Base-by-base conservation (phyloP, 805 yeast species). In the Dipodascus albidus region DNA sequence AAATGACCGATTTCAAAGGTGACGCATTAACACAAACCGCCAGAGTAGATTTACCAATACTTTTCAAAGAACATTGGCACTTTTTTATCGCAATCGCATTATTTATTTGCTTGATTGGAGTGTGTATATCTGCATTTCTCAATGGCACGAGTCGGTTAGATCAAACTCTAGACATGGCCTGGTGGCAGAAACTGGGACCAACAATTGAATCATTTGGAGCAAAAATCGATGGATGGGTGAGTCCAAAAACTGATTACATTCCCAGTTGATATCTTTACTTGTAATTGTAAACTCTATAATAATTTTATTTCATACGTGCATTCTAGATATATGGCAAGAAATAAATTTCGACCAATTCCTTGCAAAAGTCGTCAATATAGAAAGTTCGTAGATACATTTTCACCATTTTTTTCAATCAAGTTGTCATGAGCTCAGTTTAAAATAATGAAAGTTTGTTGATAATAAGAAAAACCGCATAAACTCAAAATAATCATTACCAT, bases 1-100 rank as follows among this genome's bases (percentile, higher is more conserved):
- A 38, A n/a, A 38, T 38, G 8, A 4, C 20, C 3, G 44, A 91
- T 91, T 55, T 91, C 93, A 69, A 93, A 91, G 70, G 96, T 91
- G 56, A 91, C 99, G 53, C 93, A 93, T 71, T 81, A 98, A 74
- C 87, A 31, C 38, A 38, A n/a, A 11, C 44, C 6, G 44, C 44
- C 6, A 38, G 20, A 38, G 6, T 38, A 6, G 20, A n/a, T 38
- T 38, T 38, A n/a, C 44, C 9, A 38, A 38, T 11, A 11, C 15
- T 38, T 4, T 4, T 38, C 6, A 38, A 11, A 38, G 33, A 27
- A 27, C 33, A 27, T 27, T 27, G 33, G 33, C 11, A 27, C 33
- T 27, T 27, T 27, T 27, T 27, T 27, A 14, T 38, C 17, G 17
- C 20, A n/a, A 17, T 17, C 17, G 44, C 44, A 38, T 38, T 38